phyloP scores from a whole-genome alignment of 345 rosid genomes.

The Capsella bursapastoris region DNA sequence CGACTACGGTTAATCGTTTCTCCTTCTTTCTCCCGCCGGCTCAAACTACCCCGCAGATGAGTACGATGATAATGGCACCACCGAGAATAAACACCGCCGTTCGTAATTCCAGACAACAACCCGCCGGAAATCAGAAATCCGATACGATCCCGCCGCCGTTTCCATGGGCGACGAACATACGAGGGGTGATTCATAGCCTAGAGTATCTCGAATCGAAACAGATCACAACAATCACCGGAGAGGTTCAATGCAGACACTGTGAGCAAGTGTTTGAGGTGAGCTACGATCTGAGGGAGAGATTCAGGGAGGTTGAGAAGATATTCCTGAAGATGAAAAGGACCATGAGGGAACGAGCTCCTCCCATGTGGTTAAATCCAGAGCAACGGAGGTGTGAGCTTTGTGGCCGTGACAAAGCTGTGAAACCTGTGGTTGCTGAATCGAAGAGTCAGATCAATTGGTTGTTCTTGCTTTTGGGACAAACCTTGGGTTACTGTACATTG shows the following conservation, averaged over 20 bases:
- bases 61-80: neutral
- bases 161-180: constrained; percentile 68
- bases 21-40: neutral
- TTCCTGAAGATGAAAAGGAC: constrained; percentile 36
- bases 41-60: neutral
- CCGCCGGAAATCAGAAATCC: constrained; percentile 34
- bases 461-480: constrained; percentile 77
- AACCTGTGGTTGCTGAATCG: constrained; percentile 59
- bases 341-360: constrained; percentile 77
- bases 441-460: constrained; percentile 79
- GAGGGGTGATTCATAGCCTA: constrained; percentile 57
- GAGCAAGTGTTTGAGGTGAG: constrained; percentile 52
- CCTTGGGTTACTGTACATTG: constrained; percentile 70
- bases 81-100: neutral
- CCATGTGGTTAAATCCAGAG: constrained; percentile 59
- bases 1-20: neutral
- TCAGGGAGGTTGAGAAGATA: constrained; percentile 48
- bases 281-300: constrained; percentile 61
- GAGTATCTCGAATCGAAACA: constrained; percentile 46
- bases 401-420: constrained; percentile 56
- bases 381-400: constrained; percentile 56
- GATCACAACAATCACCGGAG: constrained; percentile 50
- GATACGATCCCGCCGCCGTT: constrained; percentile 52
- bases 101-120: constrained; percentile 11
- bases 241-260: constrained; percentile 73